Evolutionary conservation across 2,329 filamentous ascomycete genomes (phyloP), one percentile per base, ranked within the genome.

Genomic region (Cytospora piceae): DNA sequence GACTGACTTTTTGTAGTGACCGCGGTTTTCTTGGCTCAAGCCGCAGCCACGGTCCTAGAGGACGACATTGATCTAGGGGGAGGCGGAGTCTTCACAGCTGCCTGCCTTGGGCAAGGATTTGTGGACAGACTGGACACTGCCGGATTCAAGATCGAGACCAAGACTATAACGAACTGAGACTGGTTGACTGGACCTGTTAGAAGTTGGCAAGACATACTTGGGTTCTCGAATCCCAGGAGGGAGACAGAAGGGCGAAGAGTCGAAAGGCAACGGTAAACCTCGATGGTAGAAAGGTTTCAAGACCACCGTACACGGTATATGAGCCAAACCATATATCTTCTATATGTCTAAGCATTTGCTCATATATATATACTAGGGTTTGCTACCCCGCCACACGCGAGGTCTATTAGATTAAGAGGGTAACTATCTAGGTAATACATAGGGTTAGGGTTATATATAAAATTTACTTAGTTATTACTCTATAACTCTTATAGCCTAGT

Each of bases 31-130:
- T 73, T 91, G 17, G 83, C 84, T 2, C 83, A 92, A 71, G 90
- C 84, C 15, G 90, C 90, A 4, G 77, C 85, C 49, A 87, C 87
- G 0, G 79, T 94, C 37, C 77, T 93, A 20, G 81, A 89, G 65
- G 88, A 90, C 49, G 82, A 87, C 17, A 77, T 86, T 15, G 75
- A 82, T 42, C 77, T 92, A 15, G 81, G 81, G 1, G 66, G 63
- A 15, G 90, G 90, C 22, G 91, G 90, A 3, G 78, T 92, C 29
- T 85, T 91, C 68, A 94, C 91, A 1, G 87, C 91, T 0, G 89
- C 90, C 0, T 90, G 85, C 62, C 78, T 94, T 2, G 91, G 91
- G 0, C 86, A 89, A 70, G 78, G 81, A 12, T 90, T 86, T 72
- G 79, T 93, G 66, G 85, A 92, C 72, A 81, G 88, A 17, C 72